Evolutionary conservation across 2,329 filamentous ascomycete genomes (phyloP).

Genomic region (Triangularia verruculosa): DNA sequence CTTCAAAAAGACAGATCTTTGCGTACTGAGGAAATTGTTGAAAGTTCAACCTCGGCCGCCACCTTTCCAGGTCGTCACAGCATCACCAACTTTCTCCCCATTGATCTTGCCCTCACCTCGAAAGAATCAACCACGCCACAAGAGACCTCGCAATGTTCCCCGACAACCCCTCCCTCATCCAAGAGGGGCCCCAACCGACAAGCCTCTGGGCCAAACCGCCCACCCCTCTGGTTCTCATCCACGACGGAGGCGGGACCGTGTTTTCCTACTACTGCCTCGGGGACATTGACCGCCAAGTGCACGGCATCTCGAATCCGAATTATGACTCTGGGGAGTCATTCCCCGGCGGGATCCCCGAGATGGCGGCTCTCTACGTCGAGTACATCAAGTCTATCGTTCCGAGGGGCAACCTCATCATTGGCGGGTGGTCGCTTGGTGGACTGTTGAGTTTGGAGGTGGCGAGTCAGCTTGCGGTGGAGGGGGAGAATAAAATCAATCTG

Average conservation of each 20-base stretch:
- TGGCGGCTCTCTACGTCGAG: slow-evolving; percentile 49
- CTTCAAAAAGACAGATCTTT: too few species aligned
- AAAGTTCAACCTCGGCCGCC: too few species aligned
- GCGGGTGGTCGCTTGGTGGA: slow-evolving; percentile 57
- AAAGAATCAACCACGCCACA: too few species aligned
- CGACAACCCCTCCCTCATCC: slow-evolving; percentile 17
- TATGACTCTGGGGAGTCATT: slow-evolving; percentile 48
- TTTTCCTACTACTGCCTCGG: slow-evolving; percentile 56
- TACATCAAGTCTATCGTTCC: slow-evolving; percentile 42
- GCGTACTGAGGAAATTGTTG: too few species aligned
- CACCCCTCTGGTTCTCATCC: slow-evolving; percentile 54
- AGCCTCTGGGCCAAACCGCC: background rate
- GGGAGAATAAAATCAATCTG: slow-evolving; percentile 35
- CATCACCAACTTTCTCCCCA: too few species aligned
- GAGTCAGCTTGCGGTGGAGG: slow-evolving; percentile 28
- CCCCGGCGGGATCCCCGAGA: slow-evolving; percentile 51
- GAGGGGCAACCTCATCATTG: slow-evolving; percentile 44
- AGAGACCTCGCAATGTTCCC: slow-evolving; percentile 25
- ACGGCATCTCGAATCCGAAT: slow-evolving; percentile 54
- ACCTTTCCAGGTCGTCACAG: too few species aligned
- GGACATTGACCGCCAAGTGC: slow-evolving; percentile 46
- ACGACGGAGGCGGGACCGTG: slow-evolving; percentile 60
- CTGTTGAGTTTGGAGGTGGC: slow-evolving; percentile 51
- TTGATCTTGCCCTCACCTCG: too few species aligned
- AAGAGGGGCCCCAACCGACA: background rate